Base-by-base conservation (phyloP, 148 eudicot species). In the Rhododendron mucronatum region DNA sequence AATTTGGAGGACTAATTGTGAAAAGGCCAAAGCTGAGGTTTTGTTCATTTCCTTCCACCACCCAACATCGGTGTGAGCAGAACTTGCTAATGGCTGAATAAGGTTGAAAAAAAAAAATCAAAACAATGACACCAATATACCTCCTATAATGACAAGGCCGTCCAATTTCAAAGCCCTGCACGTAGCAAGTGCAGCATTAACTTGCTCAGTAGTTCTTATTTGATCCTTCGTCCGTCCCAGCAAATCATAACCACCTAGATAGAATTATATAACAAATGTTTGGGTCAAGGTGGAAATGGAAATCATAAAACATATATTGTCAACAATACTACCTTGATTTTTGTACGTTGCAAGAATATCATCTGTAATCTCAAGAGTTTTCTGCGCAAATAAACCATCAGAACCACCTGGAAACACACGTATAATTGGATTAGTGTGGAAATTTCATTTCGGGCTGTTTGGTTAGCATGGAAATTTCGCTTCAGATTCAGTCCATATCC, bases 141-240 rank as follows among this genome's bases (percentile, higher is more conserved):
- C 99, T 92, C 98, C 99, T 86, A 97, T 89, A 39, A 97, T 92
- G 74, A 94, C 98, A 89, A 97, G 99, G 85, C 98, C 93, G 86
- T 95, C 98, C 87, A 97, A 86, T 87, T 93, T 94, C 92, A 97
- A 91, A 85, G 93, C 90, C 85, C 87, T 91, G 94, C 99, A 95
- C 44, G 99, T 88, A 83, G 93, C 92, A 73, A 95, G 84, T 30
- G 99, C 98, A 88, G 98, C 97, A 91, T 92, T 95, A 57, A 97
- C 98, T 89, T 97, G 99, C 84, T 95, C 98, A 73, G 89, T 93
- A 69, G 99, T 95, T 92, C 98, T 94, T 67, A 97, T 97, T 89
- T 95, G 98, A 91, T 97, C 99, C 87, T 93, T 91, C 65, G 99
- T 95, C 90, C 99, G 91, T 89, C 99, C 99, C 90, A 97, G 85